Evolutionary conservation across 495 filamentous ascomycete genomes (phyloP).

Genomic region (Thozetella sp.): DNA sequence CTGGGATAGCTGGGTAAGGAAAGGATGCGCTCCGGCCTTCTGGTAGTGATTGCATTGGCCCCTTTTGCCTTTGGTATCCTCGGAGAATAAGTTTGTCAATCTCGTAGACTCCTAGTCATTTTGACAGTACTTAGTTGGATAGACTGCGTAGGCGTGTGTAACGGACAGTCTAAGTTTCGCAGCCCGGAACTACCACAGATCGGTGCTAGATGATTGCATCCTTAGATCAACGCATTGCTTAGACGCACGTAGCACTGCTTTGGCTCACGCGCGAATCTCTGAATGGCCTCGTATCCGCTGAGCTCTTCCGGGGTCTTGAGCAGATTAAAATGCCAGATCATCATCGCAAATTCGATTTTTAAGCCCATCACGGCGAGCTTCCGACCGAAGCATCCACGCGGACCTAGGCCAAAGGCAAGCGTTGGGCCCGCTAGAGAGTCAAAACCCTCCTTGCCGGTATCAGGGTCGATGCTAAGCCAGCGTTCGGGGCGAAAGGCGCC

Average conservation of each 20-base stretch:
- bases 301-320: constrained; percentile 13
- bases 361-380: constrained; percentile 39
- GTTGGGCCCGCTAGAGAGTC: constrained; percentile 26
- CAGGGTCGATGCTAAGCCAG: constrained; percentile 20
- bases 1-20: too few species aligned
- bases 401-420: constrained; percentile 53
- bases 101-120: too few species aligned
- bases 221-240: constrained; percentile 1
- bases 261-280: constrained; percentile 25
- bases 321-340: constrained; percentile 41
- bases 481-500: constrained; percentile 39
- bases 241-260: constrained; percentile 26
- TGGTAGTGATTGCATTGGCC: too few species aligned
- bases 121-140: too few species aligned
- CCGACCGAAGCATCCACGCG: constrained; percentile 52
- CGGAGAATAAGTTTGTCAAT: too few species aligned
- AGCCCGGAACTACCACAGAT: too few species aligned
- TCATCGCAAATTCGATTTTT: constrained; percentile 28
- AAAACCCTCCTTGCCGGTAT: constrained; percentile 18
- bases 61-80: too few species aligned
- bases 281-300: constrained; percentile 22
- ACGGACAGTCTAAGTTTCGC: too few species aligned
- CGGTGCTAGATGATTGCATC: background rate
- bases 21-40: too few species aligned
- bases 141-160: too few species aligned